A percentile compares a stretch with the other conserved stretches of the same genome.
phyloP scores from a whole-genome alignment of 805 yeast species.

The Yarrowia sp. region DNA sequence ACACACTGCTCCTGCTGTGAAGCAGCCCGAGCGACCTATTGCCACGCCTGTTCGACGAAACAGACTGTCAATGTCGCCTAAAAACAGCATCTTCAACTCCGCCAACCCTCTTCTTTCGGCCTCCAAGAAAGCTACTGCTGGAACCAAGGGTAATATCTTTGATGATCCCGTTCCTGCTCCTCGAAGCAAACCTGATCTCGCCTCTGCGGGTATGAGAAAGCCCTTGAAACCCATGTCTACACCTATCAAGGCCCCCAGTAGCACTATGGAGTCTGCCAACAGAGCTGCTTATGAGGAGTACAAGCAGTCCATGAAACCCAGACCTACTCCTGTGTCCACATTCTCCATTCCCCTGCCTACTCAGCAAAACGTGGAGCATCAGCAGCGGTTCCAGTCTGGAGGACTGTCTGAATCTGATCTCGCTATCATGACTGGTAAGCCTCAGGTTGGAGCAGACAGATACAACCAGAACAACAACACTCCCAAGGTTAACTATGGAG shows the following conservation, averaged over 20 bases:
- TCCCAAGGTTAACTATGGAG: background rate
- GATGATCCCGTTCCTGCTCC: background rate
- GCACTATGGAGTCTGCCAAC: conserved; percentile 7
- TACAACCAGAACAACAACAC: background rate
- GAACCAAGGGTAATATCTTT: background rate
- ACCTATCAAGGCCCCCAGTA: background rate
- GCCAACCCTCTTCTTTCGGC: background rate
- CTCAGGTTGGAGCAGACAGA: background rate
- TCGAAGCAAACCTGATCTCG: background rate
- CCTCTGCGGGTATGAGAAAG: conserved; percentile 7
- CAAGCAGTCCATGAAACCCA: conserved; percentile 18
- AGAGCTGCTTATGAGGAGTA: conserved; percentile 25
- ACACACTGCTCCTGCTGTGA: background rate
- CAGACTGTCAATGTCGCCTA: conserved; percentile 16
- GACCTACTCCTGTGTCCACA: background rate
- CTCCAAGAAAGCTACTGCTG: background rate
- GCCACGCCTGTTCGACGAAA: conserved; percentile 10
- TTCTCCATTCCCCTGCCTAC: conserved; percentile 6
- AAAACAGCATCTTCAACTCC: background rate
- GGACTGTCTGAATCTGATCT: conserved; percentile 7
- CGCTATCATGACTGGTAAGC: conserved; percentile 15
- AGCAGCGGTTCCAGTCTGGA: conserved; percentile 5
- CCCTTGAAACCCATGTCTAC: background rate
- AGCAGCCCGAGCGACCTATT: background rate
- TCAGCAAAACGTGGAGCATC: conserved; percentile 5